A percentile compares a stretch with the other conserved stretches of the same genome.
These are phyloP conservation scores for Ogataea trehaloabstinens DNA, from an alignment of 805 yeast species.

Conservation along the genomic window DNA sequence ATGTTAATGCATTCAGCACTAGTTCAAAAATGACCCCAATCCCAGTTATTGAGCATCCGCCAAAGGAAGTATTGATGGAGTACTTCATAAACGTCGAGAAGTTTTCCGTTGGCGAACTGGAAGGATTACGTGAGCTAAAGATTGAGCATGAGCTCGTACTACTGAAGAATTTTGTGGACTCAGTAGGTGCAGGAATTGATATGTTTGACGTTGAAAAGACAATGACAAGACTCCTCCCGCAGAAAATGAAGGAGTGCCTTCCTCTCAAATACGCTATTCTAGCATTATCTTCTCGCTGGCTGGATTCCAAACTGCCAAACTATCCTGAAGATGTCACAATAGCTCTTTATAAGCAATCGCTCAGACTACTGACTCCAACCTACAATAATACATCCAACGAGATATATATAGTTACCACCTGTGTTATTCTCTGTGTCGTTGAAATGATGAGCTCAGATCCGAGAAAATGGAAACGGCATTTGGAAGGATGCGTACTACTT, in stretches of 20 bases:
- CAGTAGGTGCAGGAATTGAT: constrained; percentile 40
- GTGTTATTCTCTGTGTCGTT: constrained; percentile 41
- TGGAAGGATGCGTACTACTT: constrained; percentile 40
- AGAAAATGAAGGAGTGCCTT: constrained; percentile 14
- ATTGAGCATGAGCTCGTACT: constrained; percentile 28
- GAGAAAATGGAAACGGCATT: constrained; percentile 39
- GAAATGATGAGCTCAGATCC: constrained; percentile 45
- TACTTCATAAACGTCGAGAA: constrained; percentile 22
- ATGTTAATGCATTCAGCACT: constrained; percentile 32
- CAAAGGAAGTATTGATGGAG: constrained; percentile 18
- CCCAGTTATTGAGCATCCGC: constrained; percentile 13
- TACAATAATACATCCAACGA: constrained; percentile 14
- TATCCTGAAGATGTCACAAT: constrained; percentile 24
- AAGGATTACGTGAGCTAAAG: constrained; percentile 10
- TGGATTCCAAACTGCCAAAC: constrained; percentile 15
- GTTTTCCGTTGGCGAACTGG: constrained; percentile 13
- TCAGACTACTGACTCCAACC: constrained; percentile 27
- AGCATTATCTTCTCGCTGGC: constrained; percentile 23
- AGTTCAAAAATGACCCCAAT: constrained; percentile 9
- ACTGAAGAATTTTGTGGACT: constrained; percentile 34
- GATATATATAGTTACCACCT: constrained; percentile 32
- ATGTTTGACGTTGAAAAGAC: constrained; percentile 30
- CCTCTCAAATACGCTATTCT: constrained; percentile 20
- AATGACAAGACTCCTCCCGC: constrained; percentile 18
- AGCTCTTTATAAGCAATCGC: constrained; percentile 33